Base-by-base conservation (phyloP, 352 stramenopile genomes). In the Phytophthora sp. region DNA sequence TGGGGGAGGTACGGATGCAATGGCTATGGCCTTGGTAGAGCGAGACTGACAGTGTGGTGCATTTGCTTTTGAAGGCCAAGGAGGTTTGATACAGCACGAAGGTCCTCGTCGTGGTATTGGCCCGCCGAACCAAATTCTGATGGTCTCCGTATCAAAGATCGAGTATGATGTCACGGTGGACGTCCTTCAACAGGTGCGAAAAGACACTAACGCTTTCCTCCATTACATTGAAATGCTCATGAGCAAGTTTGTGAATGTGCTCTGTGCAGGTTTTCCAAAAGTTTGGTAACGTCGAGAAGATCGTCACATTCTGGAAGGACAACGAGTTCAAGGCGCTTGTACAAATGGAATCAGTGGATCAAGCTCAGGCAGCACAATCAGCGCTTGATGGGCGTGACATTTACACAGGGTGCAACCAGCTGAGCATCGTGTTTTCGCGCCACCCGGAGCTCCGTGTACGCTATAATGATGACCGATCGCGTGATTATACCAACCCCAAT, bases 401-500 rank as follows among this genome's bases (percentile, higher is more conserved):
- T 42, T 94, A 94, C 80, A 92, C 86, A 21, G 86, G 86, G 39
- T 94, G 86, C 69, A 94, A 94, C 61, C 80, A 78, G 65, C 79
- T 94, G 31, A 85, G 76, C 54, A 90, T 94, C 39, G 78, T 88
- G 13, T 92, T 92, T 58, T 92, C 83, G 11, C 80, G 77, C 21
- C 84, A 92, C 44, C 54, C 74, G 1, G 81, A 91, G 51, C 72
- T 94, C 27, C 74, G 62, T 9, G 86, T 94, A 41, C 83, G 84
- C 28, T 94, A 81, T 62, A 94, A 94, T 68, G 84, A 83, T 58
- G 83, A 92, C 24, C 73, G 74, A 34, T 91, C 81, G 15, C 73
- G 78, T 0, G 86, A 94, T 65, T 94, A 76, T 37, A 91, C 78
- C 28, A 92, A 94, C 32, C 86, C 83, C 18, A 80, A 87, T 48